Conservation (phyloP, 306 rosid species). For the Malus sylvestris region DNA sequence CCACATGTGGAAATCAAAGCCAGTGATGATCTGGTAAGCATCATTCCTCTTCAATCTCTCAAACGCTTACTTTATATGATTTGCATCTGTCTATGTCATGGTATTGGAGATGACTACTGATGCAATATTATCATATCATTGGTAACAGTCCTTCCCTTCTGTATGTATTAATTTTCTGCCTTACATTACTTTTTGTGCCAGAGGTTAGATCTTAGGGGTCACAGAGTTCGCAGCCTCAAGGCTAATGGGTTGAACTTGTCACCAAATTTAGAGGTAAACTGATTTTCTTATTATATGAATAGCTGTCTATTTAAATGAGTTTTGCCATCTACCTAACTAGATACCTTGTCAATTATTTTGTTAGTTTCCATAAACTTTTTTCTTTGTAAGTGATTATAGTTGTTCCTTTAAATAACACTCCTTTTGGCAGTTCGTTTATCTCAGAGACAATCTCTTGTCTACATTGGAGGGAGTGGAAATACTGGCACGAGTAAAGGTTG, state of each 20-base stretch:
- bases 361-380: background rate
- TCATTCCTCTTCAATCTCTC: background rate
- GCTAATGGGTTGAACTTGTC: conserved; percentile 90
- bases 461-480: conserved; percentile 90
- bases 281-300: conserved; percentile 1
- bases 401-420: conserved; percentile 17
- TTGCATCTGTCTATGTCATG: background rate
- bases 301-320: background rate
- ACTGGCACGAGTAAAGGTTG: conserved; percentile 89
- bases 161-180: conserved; percentile 14
- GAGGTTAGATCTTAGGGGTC: conserved; percentile 99
- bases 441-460: conserved; percentile 90
- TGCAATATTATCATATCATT: background rate
- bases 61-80: background rate
- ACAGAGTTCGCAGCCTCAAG: conserved; percentile 85
- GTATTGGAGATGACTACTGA: background rate
- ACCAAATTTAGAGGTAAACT: conserved; percentile 79
- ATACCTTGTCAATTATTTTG: background rate
- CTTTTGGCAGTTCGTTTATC: conserved; percentile 80
- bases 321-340: background rate
- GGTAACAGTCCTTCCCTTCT: background rate
- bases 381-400: background rate
- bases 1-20: conserved; percentile 92
- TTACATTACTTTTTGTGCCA: conserved; percentile 24
- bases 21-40: conserved; percentile 82